Evolutionary conservation across 2,329 filamentous ascomycete genomes (phyloP).

Genomic region (Aspergillus ochraceoroseus): DNA sequence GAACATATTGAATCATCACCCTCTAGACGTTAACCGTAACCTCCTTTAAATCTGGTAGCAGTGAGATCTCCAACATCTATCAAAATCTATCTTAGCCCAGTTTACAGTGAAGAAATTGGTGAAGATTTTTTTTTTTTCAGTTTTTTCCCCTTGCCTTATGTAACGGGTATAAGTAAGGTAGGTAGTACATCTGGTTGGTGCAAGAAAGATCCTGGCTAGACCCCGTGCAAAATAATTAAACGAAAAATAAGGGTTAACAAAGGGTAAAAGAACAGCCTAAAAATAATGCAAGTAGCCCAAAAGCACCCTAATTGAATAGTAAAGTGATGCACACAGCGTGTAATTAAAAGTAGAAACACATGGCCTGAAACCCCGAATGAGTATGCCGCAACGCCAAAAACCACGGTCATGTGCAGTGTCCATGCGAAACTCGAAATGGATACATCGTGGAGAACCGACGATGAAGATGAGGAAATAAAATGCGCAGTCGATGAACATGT

Average conservation of each 20-base stretch:
- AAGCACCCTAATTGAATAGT: slow-evolving; percentile 1
- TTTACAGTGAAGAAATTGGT: background rate
- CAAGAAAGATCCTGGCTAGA: slow-evolving; percentile 2
- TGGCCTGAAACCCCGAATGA: slow-evolving; percentile 10
- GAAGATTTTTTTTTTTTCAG: background rate
- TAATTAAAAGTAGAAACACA: slow-evolving; percentile 10
- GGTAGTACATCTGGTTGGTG: slow-evolving; percentile 2
- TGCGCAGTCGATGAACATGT: background rate
- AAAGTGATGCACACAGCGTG: slow-evolving; percentile 7
- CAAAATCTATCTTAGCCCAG: too few relatives aligned
- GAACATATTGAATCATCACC: too few relatives aligned
- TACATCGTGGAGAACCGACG: slow-evolving; percentile 2
- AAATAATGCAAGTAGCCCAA: slow-evolving; percentile 21
- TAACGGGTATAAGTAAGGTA: slow-evolving; percentile 8
- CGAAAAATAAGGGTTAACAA: slow-evolving; percentile 7
- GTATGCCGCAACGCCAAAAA: slow-evolving; percentile 23
- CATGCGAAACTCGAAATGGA: slow-evolving; percentile 16
- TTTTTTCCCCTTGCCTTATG: slow-evolving; percentile 7
- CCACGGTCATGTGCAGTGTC: slow-evolving; percentile 26
- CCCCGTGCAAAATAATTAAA: slow-evolving; percentile 5
- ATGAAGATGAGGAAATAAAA: background rate
- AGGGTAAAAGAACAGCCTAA: slow-evolving; percentile 4
- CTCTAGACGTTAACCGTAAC: too few relatives aligned
- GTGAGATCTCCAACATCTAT: too few relatives aligned
- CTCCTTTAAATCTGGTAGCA: too few relatives aligned